phyloP scores from a whole-genome alignment of 805 yeast species.

The Metschnikowia drakensbergensis region DNA sequence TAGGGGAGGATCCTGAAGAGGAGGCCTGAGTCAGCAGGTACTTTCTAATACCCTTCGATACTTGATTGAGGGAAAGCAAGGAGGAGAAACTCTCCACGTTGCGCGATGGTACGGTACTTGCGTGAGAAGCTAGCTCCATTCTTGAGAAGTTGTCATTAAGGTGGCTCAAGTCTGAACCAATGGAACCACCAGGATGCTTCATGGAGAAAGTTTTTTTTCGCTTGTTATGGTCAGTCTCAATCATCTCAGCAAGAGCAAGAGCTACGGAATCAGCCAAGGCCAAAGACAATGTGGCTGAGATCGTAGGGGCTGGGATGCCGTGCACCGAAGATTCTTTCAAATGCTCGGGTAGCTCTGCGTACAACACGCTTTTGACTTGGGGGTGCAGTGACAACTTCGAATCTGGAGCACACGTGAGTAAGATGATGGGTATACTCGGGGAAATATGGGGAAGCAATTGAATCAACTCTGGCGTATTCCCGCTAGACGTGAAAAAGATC shows the following conservation, averaged over 20 bases:
- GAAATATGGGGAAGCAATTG: constrained; percentile 57
- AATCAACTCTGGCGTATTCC: constrained; percentile 75
- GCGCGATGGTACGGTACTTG: constrained; percentile 7
- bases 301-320: constrained; percentile 86
- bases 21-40: constrained; percentile 5
- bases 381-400: constrained; percentile 52
- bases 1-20: constrained; percentile 10
- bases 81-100: constrained; percentile 16
- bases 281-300: constrained; percentile 73
- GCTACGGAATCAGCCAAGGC: constrained; percentile 76
- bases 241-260: constrained; percentile 66
- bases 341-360: constrained; percentile 57
- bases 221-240: constrained; percentile 50
- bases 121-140: constrained; percentile 2
- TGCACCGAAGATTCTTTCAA: constrained; percentile 60
- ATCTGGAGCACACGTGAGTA: constrained; percentile 60
- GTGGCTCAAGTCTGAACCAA: constrained; percentile 52
- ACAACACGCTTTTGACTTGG: constrained; percentile 49
- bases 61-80: constrained; percentile 16
- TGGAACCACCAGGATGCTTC: constrained; percentile 90
- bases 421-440: constrained; percentile 47
- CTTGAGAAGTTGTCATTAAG: constrained; percentile 26
- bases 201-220: constrained; percentile 59
- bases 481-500: constrained; percentile 72
- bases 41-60: constrained; percentile 4